Evolutionary conservation across 2,329 filamentous ascomycete species (phyloP), one percentile per base, ranked within the genome.

Genomic region (Aureobasidium sp.): DNA sequence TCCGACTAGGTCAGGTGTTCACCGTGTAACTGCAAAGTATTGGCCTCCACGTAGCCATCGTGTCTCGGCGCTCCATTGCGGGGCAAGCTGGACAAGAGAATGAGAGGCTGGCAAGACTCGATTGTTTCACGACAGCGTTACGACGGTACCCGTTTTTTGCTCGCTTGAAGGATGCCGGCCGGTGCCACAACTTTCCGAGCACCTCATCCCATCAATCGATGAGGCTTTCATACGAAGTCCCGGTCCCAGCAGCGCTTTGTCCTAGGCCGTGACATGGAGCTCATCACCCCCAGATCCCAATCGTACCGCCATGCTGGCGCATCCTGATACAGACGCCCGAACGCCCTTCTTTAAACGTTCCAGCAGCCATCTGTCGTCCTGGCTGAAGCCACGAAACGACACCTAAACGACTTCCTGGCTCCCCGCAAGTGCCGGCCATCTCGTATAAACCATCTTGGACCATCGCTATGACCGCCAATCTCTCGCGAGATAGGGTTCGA

Each of bases 61-160:
- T 50, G 57, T 45, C 41, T 39, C 57, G 36, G 57, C 32, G 44
- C 45, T 41, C 45, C 15, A 16, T 41, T 50, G 57, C 36, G 44
- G 57, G 45, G 57, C 16, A 36, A 34, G 45, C 16, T 10, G 55
- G 25, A 34, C 41, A 21, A 21, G 39, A 48, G n/a, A 3, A 44
- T 44, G 41, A 57, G 53, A 57, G 53, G 53, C 29, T 57, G 53
- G 41, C 30, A 29, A 27, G 53, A 57, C 53, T 45, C 11, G 25
- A 54, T 54, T 50, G 57, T 59, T 50, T 59, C 57, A 59, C 57
- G 37, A 59, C 45, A 50, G 57, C 37, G 57, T 50, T 59, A 59
- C 45, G 36, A 59, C 37, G 57, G 44, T 59, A 59, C 57, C 54
- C 54, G 54, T 48, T 21, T 58, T 27, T 13, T 48, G 37, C 54